phyloP scores from a whole-genome alignment of 2,329 filamentous ascomycete species.

The Alternaria incomplexa region DNA sequence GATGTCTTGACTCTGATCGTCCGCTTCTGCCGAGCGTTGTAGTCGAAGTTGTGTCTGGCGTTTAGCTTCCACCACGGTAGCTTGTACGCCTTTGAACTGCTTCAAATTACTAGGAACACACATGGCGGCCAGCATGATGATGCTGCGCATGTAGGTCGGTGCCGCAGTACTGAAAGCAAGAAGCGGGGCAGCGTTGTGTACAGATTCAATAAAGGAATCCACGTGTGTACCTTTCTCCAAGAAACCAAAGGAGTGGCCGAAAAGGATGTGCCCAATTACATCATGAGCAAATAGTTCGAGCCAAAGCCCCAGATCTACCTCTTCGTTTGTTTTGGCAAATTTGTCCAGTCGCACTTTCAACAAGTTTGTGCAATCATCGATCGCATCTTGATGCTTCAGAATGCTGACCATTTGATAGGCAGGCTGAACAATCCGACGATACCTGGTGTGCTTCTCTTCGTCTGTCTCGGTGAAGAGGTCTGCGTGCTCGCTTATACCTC shows the following conservation, averaged over 20 bases:
- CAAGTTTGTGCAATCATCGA: conserved; percentile 30
- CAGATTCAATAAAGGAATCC: conserved; percentile 46
- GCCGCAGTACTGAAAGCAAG: conserved; percentile 35
- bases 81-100: conserved; percentile 35
- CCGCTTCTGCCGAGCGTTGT: conserved; percentile 8
- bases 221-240: conserved; percentile 49
- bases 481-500: conserved; percentile 23
- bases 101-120: conserved; percentile 25
- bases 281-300: conserved; percentile 44
- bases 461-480: conserved; percentile 28
- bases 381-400: conserved; percentile 38
- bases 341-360: conserved; percentile 29
- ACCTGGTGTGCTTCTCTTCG: conserved; percentile 22
- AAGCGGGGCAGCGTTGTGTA: conserved; percentile 44
- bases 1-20: conserved; percentile 18
- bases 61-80: conserved; percentile 22
- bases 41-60: conserved; percentile 17
- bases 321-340: conserved; percentile 20
- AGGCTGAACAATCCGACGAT: conserved; percentile 23
- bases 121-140: conserved; percentile 33
- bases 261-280: conserved; percentile 51
- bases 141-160: conserved; percentile 37
- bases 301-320: conserved; percentile 37
- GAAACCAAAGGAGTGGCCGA: conserved; percentile 52
- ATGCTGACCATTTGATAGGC: conserved; percentile 52